Base-by-base conservation (phyloP, 164 flowering plant genomes). In the Liriodendron chinense region DNA sequence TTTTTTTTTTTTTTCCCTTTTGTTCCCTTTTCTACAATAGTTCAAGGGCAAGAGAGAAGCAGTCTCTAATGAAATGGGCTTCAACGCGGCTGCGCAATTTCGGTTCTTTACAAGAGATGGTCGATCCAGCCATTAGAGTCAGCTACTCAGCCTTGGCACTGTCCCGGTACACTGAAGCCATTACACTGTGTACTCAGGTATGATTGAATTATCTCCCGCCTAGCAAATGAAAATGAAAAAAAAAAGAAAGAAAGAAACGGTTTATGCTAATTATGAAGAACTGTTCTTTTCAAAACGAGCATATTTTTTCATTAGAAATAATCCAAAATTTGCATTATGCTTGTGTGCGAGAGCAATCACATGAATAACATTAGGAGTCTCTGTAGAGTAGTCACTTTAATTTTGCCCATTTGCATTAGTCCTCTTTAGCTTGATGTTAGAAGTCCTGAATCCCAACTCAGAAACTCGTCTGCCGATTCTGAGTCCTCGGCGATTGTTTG, bases 171-270 rank as follows among this genome's bases (percentile, higher is more conserved):
- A 92, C 93, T 50, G 93, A 91, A 64, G 83, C 90, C 22, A 78
- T 92, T 76, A 85, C 93, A 24, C 84, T 90, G 53, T 94, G 98
- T 74, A 80, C 88, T 74, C 98, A 91, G 94, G 96, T 90, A 89
- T 47, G 5, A 13, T 22, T 63, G 34, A 28, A 28, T 28, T 28
- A 28, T 28, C 34, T 28, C 20, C 23, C 9, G 10, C 24, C 1
- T 8, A 22, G 9, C 3, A 18, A 63, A 63, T 20, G 66, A 13
- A 9, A 63, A 63, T 20, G n/a, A 9, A 63, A 63, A 56, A 56
- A 64, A 3, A 16, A 20, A 22, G 67, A 57, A 12, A 1, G 18
- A 56, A 56, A 12, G 20, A 56, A 56, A 56, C 5, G 20, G 61
- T 28, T 28, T 28, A 3, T 2, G 34, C 34, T 28, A 28, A 28